These are phyloP conservation scores for Thyridium curvatum DNA, from an alignment of 2,329 filamentous ascomycete species.

Conservation along the genomic window DNA sequence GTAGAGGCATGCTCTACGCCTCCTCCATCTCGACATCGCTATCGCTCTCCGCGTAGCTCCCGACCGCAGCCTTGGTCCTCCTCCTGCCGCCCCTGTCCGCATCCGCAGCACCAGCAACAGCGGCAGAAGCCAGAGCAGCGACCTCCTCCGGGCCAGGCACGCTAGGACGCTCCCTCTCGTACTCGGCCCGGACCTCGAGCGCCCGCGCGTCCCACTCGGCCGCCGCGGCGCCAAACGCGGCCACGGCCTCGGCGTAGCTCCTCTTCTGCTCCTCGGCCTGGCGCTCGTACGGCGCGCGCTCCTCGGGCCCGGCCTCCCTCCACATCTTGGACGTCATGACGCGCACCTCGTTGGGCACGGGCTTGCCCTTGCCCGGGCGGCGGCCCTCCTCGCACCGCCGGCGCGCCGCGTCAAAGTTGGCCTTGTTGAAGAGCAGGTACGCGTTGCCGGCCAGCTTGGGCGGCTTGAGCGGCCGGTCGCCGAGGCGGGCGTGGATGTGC, in stretches of 20 bases:
- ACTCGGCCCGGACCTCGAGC: slow-evolving; percentile 42
- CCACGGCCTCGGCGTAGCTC: slow-evolving; percentile 51
- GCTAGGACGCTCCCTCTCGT: slow-evolving; percentile 46
- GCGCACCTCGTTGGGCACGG: slow-evolving; percentile 74
- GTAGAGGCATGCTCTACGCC: background rate
- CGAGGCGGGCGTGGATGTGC: slow-evolving; percentile 52
- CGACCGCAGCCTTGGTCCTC: slow-evolving; percentile 21
- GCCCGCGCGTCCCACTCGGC: slow-evolving; percentile 69
- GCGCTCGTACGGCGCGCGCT: slow-evolving; percentile 72
- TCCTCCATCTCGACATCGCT: slow-evolving; percentile 22
- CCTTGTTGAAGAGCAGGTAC: slow-evolving; percentile 84
- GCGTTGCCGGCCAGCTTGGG: slow-evolving; percentile 72
- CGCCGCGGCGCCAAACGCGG: slow-evolving; percentile 52
- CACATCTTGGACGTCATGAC: slow-evolving; percentile 85
- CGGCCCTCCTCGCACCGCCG: slow-evolving; percentile 59
- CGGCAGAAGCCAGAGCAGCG: background rate
- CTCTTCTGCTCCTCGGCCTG: slow-evolving; percentile 66
- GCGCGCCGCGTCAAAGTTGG: slow-evolving; percentile 58
- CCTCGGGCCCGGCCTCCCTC: slow-evolving; percentile 66
- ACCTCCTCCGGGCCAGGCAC: slow-evolving; percentile 25
- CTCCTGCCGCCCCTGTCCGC: slow-evolving; percentile 15
- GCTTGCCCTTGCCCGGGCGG: slow-evolving; percentile 55
- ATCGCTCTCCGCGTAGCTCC: slow-evolving; percentile 30
- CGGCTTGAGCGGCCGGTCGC: slow-evolving; percentile 69
- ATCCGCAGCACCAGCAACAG: slow-evolving; percentile 11